phyloP scores from a whole-genome alignment of 2,329 filamentous ascomycete genomes.

The Colletotrichum theobromicola region DNA sequence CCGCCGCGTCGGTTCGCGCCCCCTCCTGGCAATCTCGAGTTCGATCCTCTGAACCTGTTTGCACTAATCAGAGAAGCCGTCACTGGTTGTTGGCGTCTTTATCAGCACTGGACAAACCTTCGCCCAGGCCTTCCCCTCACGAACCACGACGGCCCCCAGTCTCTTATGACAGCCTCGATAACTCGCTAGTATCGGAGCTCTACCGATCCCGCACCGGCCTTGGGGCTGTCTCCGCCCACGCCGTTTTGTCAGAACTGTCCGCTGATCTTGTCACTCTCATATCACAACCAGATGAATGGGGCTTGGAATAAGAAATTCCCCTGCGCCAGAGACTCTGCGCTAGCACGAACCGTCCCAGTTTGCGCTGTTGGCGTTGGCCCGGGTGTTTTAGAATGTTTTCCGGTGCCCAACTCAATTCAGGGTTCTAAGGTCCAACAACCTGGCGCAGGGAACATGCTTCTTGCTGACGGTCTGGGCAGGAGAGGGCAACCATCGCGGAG shows the following conservation, averaged over 20 bases:
- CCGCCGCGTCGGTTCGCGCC: conserved; percentile 16
- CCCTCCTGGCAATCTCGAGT: conserved; percentile 11
- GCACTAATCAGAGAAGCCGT: conserved; percentile 7
- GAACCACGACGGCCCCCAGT: conserved; percentile 6
- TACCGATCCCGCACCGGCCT: background rate
- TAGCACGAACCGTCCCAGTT: background rate
- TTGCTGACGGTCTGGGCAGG: background rate
- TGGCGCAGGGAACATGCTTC: conserved; percentile 16
- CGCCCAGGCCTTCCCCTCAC: background rate
- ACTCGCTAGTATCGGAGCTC: background rate
- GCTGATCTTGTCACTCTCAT: background rate
- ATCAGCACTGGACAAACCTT: background rate
- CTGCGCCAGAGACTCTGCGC: background rate
- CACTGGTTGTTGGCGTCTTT: background rate
- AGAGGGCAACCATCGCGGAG: conserved; percentile 5
- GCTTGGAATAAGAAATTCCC: background rate
- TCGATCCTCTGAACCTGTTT: background rate
- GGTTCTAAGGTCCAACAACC: conserved; percentile 3
- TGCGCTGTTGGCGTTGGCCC: background rate
- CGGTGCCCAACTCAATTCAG: background rate
- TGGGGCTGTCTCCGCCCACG: background rate
- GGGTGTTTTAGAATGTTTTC: conserved; percentile 1
- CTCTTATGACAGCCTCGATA: background rate
- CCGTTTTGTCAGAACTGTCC: background rate
- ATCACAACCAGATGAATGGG: background rate